Conservation (phyloP, 208 protist genomes). For the Crithidia acanthocephali region DNA sequence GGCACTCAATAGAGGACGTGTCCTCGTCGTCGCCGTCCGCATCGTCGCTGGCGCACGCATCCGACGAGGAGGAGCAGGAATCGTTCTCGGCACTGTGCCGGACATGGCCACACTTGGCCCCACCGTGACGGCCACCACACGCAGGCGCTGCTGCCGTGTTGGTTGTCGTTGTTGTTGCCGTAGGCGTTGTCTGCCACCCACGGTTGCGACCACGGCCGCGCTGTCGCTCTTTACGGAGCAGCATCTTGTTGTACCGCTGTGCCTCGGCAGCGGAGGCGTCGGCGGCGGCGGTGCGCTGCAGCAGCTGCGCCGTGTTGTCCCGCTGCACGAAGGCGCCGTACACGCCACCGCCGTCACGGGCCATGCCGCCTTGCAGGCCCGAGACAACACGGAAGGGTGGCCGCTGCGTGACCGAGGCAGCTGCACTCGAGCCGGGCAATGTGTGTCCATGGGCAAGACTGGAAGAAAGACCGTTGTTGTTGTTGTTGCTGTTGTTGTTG, state of each 20-base stretch:
- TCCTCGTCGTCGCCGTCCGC: neutral
- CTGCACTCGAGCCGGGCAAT: no score
- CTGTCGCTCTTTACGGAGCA: constrained; percentile 51
- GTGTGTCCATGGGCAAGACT: no score
- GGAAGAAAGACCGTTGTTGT: no score
- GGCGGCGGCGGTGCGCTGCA: neutral
- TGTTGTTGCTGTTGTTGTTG: neutral
- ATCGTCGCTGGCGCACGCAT: neutral
- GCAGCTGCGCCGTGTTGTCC: no score
- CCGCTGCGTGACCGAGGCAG: neutral
- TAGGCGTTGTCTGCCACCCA: constrained; percentile 16
- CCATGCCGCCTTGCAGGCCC: no score
- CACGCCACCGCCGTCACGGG: neutral
- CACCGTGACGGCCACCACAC: no score
- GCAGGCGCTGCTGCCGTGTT: no score
- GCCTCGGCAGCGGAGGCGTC: neutral
- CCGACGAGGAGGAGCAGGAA: constrained; percentile 8
- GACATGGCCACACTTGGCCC: no score
- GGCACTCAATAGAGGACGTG: constrained; percentile 27
- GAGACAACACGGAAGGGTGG: neutral
- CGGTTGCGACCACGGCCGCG: constrained; percentile 16
- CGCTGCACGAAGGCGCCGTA: neutral
- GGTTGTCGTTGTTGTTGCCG: neutral
- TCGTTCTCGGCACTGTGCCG: no score
- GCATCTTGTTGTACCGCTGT: constrained; percentile 63